phyloP scores from a whole-genome alignment of 495 filamentous ascomycete genomes.

The Lophium mytilinum region DNA sequence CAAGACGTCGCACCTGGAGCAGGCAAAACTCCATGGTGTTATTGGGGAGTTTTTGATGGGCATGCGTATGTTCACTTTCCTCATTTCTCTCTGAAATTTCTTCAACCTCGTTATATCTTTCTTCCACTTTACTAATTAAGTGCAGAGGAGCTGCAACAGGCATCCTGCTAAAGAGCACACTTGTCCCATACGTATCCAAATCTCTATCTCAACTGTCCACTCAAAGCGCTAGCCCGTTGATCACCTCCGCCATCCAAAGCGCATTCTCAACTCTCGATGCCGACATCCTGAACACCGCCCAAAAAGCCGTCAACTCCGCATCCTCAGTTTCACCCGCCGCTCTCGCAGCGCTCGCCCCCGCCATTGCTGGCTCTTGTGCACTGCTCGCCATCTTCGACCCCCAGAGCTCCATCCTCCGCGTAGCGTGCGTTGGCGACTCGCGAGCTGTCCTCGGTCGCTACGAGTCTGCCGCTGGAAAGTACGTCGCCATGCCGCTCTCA shows the following conservation, averaged over 20 bases:
- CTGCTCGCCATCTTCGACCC: constrained; percentile 50
- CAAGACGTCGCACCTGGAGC: constrained; percentile 8
- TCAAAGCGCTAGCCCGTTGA: neutral
- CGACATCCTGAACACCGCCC: constrained; percentile 40
- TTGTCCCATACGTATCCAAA: neutral
- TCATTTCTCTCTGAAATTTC: constrained; percentile 34
- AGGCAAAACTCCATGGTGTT: constrained; percentile 35
- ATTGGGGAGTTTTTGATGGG: constrained; percentile 45
- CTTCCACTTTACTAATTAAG: neutral
- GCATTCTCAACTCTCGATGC: constrained; percentile 47
- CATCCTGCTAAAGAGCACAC: neutral
- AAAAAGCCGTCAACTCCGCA: constrained; percentile 29
- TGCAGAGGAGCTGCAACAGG: neutral
- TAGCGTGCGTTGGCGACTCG: constrained; percentile 53
- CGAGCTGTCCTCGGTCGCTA: constrained; percentile 52
- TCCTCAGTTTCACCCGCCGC: constrained; percentile 15
- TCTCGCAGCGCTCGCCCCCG: constrained; percentile 28
- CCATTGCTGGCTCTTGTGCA: constrained; percentile 52
- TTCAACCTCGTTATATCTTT: constrained; percentile 17
- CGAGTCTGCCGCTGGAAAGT: constrained; percentile 35
- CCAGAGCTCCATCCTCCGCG: constrained; percentile 40
- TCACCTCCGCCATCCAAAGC: constrained; percentile 33
- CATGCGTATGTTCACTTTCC: constrained; percentile 40
- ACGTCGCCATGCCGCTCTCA: constrained; percentile 45
- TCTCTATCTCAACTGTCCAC: neutral